These are phyloP conservation scores for Alternaria viburni DNA, from an alignment of 2,329 filamentous ascomycete species.

Conservation along the genomic window DNA sequence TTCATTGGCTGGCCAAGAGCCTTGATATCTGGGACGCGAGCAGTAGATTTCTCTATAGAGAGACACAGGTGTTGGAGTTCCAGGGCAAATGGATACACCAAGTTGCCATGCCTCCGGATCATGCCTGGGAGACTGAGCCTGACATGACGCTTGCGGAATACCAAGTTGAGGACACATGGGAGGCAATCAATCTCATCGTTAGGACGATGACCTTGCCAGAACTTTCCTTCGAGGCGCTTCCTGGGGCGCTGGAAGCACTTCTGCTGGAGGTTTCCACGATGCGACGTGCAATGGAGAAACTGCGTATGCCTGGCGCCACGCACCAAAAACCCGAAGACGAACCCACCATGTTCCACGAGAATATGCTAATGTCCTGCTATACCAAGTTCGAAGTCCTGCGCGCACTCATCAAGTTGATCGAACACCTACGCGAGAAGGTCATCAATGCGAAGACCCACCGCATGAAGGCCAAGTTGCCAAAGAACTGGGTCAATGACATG, in stretches of 20 bases:
- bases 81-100: neutral
- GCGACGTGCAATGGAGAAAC: slow-evolving; percentile 17
- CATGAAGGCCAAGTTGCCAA: slow-evolving; percentile 21
- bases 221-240: neutral
- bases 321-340: slow-evolving; percentile 17
- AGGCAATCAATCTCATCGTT: neutral
- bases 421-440: slow-evolving; percentile 22
- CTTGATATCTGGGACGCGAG: slow-evolving; percentile 12
- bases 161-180: neutral
- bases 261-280: slow-evolving; percentile 6
- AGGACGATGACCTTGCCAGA: neutral
- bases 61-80: neutral
- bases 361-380: slow-evolving; percentile 31
- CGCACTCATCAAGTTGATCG: slow-evolving; percentile 17
- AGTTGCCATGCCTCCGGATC: neutral
- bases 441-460: slow-evolving; percentile 24
- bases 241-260: neutral
- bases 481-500: slow-evolving; percentile 20
- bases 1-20: slow-evolving; percentile 11
- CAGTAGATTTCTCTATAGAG: slow-evolving; percentile 19
- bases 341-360: slow-evolving; percentile 29
- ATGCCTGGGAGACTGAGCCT: neutral
- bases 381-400: slow-evolving; percentile 31
- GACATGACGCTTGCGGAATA: slow-evolving; percentile 6
- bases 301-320: slow-evolving; percentile 11